Evolutionary conservation across 441 rosid species (phyloP).

Genomic region (Mallotus repandus): DNA sequence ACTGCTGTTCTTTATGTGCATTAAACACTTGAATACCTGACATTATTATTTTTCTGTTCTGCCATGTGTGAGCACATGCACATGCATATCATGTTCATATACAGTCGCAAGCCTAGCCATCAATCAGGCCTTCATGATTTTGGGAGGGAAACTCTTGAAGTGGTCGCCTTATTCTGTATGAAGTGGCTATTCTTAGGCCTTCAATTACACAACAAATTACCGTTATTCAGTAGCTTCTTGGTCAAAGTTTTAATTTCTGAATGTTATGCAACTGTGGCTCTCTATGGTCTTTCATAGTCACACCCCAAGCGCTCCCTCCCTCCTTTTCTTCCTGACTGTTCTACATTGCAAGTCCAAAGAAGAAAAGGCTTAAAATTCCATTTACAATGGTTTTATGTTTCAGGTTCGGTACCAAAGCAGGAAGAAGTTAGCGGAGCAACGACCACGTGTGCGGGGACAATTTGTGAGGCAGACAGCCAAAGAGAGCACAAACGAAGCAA

Average conservation of each 20-base stretch:
- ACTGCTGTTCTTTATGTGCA: too few relatives aligned
- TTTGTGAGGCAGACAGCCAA: constrained; percentile 37
- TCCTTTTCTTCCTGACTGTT: neutral
- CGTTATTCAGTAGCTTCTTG: neutral
- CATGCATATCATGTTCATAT: too few relatives aligned
- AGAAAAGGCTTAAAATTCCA: neutral
- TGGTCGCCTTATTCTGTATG: too few relatives aligned
- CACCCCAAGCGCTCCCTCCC: neutral
- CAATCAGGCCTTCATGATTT: too few relatives aligned
- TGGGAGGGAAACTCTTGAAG: too few relatives aligned
- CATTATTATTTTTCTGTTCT: too few relatives aligned
- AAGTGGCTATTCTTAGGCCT: neutral
- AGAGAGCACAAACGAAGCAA: constrained; percentile 26
- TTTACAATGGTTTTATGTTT: neutral
- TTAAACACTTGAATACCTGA: too few relatives aligned
- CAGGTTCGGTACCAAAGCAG: constrained; percentile 58
- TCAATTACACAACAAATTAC: neutral
- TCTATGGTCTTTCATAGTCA: neutral
- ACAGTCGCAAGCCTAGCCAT: too few relatives aligned
- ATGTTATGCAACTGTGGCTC: neutral
- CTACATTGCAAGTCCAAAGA: neutral
- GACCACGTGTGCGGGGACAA: constrained; percentile 47
- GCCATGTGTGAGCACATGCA: too few relatives aligned
- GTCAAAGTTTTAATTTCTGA: neutral
- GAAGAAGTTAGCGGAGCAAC: constrained; percentile 48